A percentile compares a stretch with the other conserved stretches of the same genome.
Conservation (phyloP, 768 basidiomycete genomes). For the Peribolospora kevripleyi region DNA sequence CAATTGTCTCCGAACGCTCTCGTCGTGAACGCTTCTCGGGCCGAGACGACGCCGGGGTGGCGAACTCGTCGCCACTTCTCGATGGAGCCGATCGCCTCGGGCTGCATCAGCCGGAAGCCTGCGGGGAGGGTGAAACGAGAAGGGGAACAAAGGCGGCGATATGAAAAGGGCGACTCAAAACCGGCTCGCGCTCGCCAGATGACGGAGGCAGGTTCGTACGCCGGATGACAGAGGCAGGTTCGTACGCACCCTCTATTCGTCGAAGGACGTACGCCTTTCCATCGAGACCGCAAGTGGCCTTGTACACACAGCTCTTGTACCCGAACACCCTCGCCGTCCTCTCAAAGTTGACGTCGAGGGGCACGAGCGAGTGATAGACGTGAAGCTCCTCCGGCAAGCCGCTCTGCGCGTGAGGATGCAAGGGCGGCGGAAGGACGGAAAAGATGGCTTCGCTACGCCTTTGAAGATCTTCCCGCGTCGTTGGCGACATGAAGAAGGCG, state of each 20-base stretch:
- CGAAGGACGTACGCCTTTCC: constrained; percentile 53
- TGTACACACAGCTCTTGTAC: constrained; percentile 64
- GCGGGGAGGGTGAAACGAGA: constrained; percentile 1
- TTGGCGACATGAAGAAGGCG: constrained; percentile 65
- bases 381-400: constrained; percentile 65
- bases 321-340: constrained; percentile 53
- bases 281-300: constrained; percentile 51
- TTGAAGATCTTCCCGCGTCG: constrained; percentile 36
- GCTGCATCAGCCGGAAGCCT: constrained; percentile 67
- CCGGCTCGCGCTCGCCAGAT: not conserved
- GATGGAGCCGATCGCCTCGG: constrained; percentile 53
- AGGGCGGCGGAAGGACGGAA: constrained; percentile 19
- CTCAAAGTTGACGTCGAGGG: constrained; percentile 36
- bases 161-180: not conserved
- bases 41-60: constrained; percentile 60
- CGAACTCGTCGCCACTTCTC: constrained; percentile 63
- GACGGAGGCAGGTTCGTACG: not conserved
- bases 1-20: constrained; percentile 77
- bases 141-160: not conserved
- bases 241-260: constrained; percentile 56
- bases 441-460: constrained; percentile 26
- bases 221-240: not conserved
- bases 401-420: constrained; percentile 20
- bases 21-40: constrained; percentile 88
- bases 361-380: constrained; percentile 67